Evolutionary conservation across 2,329 filamentous ascomycete species (phyloP), one percentile per base, ranked within the genome.

Genomic region (Microdochium bolleyi): DNA sequence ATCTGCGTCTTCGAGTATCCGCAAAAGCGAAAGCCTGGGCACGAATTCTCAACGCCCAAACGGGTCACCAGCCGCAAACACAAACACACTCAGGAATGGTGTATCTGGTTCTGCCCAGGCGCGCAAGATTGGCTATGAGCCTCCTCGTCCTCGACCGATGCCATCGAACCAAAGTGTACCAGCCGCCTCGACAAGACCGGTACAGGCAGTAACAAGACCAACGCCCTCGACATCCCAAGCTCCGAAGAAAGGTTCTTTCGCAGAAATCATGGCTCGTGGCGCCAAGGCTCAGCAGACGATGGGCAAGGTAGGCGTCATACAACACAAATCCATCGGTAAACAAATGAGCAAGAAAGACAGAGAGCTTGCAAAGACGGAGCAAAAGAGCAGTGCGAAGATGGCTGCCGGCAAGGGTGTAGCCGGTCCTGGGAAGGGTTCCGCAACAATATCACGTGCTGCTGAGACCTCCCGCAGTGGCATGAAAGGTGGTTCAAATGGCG

Each of bases 211-310:
- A 67, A 72, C 61, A 60, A 74, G 70, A 64, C 73, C 67, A 19
- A 61, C 19, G 8, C 21, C 41, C 3, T 21, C 41, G 21, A 22
- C 66, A 1, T 63, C 72, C 3, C 71, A 70, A 54, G 66, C 72
- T 2, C 84, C 83, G 1, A 89, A 89, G 67, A 88, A 87, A 62
- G 84, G 86, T 2, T 88, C 85, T 0, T 92, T 83, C 65, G 81
- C 84, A 37, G 87, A 90, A 61, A 86, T 90, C 55, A 77, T 92
- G 70, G 85, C 85, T 52, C 79, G 85, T 58, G 88, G 83, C 30
- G 83, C 87, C 62, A 81, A 82, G 55, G 84, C 82, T 13, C 82
- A 88, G 61, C 74, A 73, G 38, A 73, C 71, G 41, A 79, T 82
- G 72, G 78, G 74, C n/a, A 78, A 79, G 59, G 76, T 86, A 24